phyloP scores from a whole-genome alignment of 2,329 filamentous ascomycete genomes.

The Epichloe baconii region DNA sequence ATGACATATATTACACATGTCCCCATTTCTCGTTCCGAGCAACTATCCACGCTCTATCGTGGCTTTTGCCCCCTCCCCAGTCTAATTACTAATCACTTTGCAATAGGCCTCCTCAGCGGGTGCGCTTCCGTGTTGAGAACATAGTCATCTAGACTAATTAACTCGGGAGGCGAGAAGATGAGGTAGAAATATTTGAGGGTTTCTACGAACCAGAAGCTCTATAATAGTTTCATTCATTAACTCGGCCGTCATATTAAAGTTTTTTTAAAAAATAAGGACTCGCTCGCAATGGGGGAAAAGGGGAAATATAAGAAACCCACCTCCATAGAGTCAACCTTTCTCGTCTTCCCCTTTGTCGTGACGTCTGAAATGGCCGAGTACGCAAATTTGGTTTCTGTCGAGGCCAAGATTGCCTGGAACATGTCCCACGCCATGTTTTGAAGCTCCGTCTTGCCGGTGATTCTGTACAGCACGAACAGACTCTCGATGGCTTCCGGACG shows the following conservation, averaged over 20 bases:
- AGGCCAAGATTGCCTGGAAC: conserved; percentile 32
- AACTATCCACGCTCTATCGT: neutral
- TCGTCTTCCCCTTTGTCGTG: conserved; percentile 14
- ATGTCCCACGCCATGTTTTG: conserved; percentile 40
- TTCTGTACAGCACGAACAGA: conserved; percentile 62
- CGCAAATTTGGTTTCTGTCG: conserved; percentile 32
- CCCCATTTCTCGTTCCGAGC: neutral
- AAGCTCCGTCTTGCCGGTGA: conserved; percentile 33
- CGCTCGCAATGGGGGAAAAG: neutral
- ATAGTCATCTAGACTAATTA: conserved; percentile 54
- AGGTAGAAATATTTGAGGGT: conserved; percentile 67
- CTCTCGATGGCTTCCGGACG: conserved; percentile 63
- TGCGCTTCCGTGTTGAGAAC: conserved; percentile 46
- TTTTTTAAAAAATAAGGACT: too few relatives aligned
- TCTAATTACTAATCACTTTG: neutral
- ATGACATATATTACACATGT: neutral
- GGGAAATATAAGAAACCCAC: conserved; percentile 16
- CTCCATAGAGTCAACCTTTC: conserved; percentile 48
- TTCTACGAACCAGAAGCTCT: conserved; percentile 62
- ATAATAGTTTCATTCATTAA: conserved; percentile 9
- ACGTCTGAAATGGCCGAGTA: conserved; percentile 36
- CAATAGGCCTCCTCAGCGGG: conserved; percentile 15
- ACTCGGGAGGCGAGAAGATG: conserved; percentile 51
- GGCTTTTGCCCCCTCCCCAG: neutral
- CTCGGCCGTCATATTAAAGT: too few relatives aligned